Conservation (phyloP, 768 basidiomycete genomes). For the Pleurotus citrinopileatus region DNA sequence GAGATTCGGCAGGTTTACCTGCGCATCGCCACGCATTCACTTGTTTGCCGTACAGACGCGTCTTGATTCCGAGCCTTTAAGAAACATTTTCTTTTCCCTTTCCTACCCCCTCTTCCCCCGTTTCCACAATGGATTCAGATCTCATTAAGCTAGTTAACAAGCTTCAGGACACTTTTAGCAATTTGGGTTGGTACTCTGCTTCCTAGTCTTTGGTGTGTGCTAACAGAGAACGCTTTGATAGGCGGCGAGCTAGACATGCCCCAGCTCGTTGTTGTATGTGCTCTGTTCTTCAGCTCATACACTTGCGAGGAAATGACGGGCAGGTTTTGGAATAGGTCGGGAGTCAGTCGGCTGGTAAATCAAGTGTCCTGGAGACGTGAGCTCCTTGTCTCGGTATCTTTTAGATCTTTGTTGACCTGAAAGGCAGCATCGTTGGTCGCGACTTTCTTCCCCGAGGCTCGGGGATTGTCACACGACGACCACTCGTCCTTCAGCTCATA, state of each 20-base stretch:
- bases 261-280: conserved; percentile 81
- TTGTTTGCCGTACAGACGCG: conserved; percentile 3
- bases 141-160: conserved; percentile 94
- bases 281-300: neutral
- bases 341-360: conserved; percentile 96
- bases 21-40: conserved; percentile 3
- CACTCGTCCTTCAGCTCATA: conserved; percentile 92
- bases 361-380: conserved; percentile 93
- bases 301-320: conserved; percentile 14
- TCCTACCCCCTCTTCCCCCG: neutral
- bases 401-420: conserved; percentile 1
- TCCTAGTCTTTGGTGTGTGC: conserved; percentile 15
- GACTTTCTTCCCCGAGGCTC: conserved; percentile 86
- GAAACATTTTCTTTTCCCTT: conserved; percentile 4
- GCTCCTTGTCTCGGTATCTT: conserved; percentile 27
- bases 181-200: conserved; percentile 60
- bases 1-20: neutral
- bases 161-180: conserved; percentile 90
- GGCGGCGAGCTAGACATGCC: conserved; percentile 93
- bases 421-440: conserved; percentile 82
- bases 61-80: neutral
- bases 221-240: conserved; percentile 26
- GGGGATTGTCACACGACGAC: conserved; percentile 95
- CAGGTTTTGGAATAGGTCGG: conserved; percentile 61
- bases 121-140: conserved; percentile 78